Evolutionary conservation across 1,284 basidiomycete genomes (phyloP), one percentile per base, ranked within the genome.

Genomic region (Gyrodon tennesseensis): DNA sequence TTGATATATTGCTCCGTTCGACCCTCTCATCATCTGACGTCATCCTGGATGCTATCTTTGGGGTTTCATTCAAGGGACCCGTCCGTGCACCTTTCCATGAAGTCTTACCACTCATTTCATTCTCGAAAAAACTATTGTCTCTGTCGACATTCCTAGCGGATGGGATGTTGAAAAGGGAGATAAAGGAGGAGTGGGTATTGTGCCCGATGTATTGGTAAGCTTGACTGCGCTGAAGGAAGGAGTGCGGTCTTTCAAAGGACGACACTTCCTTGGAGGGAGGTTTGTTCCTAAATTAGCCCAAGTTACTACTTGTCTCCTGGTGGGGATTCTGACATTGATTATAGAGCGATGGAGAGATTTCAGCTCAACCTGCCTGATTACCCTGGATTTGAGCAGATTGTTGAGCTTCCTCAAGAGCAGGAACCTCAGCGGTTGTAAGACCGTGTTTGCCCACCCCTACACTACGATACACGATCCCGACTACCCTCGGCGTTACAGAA

Each of bases 141-240:
- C 91, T 3, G 91, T 98, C 12, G 97, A 99, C 75, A 96, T 99
- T 62, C 97, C 97, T 0, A 94, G 91, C 2, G 96, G 95, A 7
- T 99, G 96, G 96, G 87, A 94, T 71, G 94, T 98, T 34, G 93
- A 96, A 69, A 78, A 83, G 44, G 95, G 96, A 86, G 59, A 80
- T 78, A 3, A 79, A 80, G 58, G 82, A 79, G 16, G 79, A 81
- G 19, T 84, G 81, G 13, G 82, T 92, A 81, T 76, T 49, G n/a
- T 86, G 31, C 93, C 96, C 0, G 85, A 92, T 58, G 91, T 94
- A 3, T 80, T 99, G 48, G 79, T 99, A 63, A 95, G 92, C 71
- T 80, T 99, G 70, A 98, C 96, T 0, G 95, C 93, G 16, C 97
- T 97, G 4, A 99, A 99, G 79, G 82, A 90, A 70, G 97, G 97